Base-by-base conservation (phyloP, 495 filamentous ascomycete genomes). In the Podospora comata region DNA sequence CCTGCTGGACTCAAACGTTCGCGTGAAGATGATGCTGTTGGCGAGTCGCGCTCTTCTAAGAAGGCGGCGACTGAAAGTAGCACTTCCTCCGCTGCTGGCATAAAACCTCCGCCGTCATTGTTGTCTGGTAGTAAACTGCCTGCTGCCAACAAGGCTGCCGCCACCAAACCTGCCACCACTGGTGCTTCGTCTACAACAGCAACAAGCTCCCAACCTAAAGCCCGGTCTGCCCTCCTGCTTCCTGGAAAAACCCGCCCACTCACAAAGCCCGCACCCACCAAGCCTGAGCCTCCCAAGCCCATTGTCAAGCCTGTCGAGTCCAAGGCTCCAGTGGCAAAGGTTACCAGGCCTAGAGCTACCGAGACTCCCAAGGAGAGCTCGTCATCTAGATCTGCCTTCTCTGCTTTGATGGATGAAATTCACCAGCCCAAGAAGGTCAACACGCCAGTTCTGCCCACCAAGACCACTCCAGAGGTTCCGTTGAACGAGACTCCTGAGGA, bases 401-500 rank as follows among this genome's bases (percentile, higher is more conserved):
- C 83, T 3, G 81, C 78, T 2, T 64, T 83, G 32, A 65, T 96
- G 81, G 88, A 88, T 6, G 87, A 87, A 65, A 85, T 94, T 28
- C 82, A 83, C 39, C 89, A 90, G 72, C 85, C 85, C 13, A 88
- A 86, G 16, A 83, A 85, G 27, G 81, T 81, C 27, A 78, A 67
- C 59, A 73, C 70, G 1, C 72, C 74, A 3, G 53, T 55, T 11
- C 76, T 82, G 3, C 74, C 78, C 2, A 84, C 88, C 65, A 57
- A 68, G 23, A 79, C 84, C 9, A 76, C 80, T 23, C 83, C 88
- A 61, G 79, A 80, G 2, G 82, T 69, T 11, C 70, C 75, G 11
- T 70, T 87, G 0, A 86, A 88, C 0, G 93, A 97, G 79, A 96
- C 92, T 0, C 83, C 88, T 27, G 91, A 93, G 71, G 86, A 96